Base-by-base conservation (phyloP, 495 filamentous ascomycete genomes). In the Tuber calosporum region DNA sequence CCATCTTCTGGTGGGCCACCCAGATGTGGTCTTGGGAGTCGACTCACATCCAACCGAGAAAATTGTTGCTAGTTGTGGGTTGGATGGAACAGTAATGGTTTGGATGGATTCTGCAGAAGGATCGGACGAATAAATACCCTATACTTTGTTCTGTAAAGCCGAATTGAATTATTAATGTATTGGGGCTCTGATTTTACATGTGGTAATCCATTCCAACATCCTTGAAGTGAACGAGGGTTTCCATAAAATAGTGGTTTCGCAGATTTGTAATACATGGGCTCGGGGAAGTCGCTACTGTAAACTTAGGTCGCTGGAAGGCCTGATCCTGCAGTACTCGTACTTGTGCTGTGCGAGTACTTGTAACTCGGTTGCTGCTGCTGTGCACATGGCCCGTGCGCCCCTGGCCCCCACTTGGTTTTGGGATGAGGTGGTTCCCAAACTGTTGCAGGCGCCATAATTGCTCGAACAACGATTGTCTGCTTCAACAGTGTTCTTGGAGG, bases 21-120 rank as follows among this genome's bases (percentile, higher is more conserved):
- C 88, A 3, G 92, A 90, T 48, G 88, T 90, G n/a, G 94, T 97
- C 26, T 86, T 97, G 71, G 92, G 92, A 77, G 93, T 97, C 41
- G 92, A 97, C 75, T 86, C 90, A 7, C 84, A 85, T 74, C 82
- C 83, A n/a, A 81, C 76, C 19, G 79, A 81, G 42, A 80, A 83
- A 39, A 80, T 79, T 6, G 78, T 92, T 69, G 90, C 88, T 2
- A 92, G 89, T 78, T 88, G 87, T 74, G 88, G 90, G 0, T 69
- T 90, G 45, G 90, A 92, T 76, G 84, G 84, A 72, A 90, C 88
- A 11, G 85, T 92, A 9, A 85, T 88, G 62, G 83, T 92, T 26
- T 92, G 89, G 87, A 74, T 81, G 45, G 80, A 81, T 58, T 71
- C 85, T 69, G 67, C 58, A 39, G 68, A 74, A 5, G 30, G 68